phyloP scores from a whole-genome alignment of 768 basidiomycete genomes.

The Paxillus involutus region DNA sequence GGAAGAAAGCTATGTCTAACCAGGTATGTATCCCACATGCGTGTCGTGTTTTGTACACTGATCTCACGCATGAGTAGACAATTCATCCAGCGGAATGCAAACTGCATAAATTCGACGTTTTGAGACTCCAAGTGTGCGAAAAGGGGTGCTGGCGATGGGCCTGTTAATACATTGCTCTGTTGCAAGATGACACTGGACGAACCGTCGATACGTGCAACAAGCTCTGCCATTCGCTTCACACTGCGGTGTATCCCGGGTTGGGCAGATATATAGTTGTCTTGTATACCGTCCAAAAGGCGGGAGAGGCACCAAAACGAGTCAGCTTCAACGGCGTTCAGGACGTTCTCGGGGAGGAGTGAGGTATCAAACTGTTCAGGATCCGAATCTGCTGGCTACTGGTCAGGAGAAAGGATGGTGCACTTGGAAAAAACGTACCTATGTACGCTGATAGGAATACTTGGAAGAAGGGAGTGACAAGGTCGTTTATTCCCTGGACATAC shows the following conservation, averaged over 20 bases:
- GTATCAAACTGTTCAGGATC: constrained; percentile 92
- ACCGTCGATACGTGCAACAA: constrained; percentile 90
- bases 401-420: constrained; percentile 4
- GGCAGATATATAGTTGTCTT: constrained; percentile 96
- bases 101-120: constrained; percentile 99
- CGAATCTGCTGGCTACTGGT: constrained; percentile 55
- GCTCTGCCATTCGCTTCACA: constrained; percentile 90
- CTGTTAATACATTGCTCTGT: not conserved
- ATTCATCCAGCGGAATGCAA: constrained; percentile 99
- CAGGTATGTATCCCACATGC: constrained; percentile 99
- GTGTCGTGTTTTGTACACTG: constrained; percentile 92
- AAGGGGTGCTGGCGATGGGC: constrained; percentile 64
- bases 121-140: constrained; percentile 82
- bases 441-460: constrained; percentile 96
- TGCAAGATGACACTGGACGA: constrained; percentile 20
- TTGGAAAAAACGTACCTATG: constrained; percentile 58
- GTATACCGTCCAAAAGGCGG: constrained; percentile 92
- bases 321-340: constrained; percentile 87
- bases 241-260: constrained; percentile 96
- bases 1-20: constrained; percentile 44
- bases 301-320: constrained; percentile 99
- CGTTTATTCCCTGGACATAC: constrained; percentile 99
- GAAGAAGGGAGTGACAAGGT: constrained; percentile 96
- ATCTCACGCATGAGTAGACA: constrained; percentile 98
- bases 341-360: constrained; percentile 61